Evolutionary conservation across 1,139 yeast species (phyloP).

Genomic region (Suhomyces bolitotheri): DNA sequence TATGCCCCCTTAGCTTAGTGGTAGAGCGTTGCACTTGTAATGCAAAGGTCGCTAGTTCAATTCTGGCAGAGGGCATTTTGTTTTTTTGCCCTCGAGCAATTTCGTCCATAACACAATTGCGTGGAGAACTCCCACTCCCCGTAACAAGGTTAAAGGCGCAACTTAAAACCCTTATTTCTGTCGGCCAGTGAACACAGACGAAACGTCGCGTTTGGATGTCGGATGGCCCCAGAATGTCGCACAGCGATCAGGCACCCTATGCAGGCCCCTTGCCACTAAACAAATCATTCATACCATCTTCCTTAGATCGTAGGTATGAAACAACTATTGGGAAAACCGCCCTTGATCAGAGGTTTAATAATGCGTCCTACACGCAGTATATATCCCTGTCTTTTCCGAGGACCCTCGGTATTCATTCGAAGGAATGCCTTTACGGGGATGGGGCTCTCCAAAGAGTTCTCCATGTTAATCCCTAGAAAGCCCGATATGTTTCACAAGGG

Average conservation of each 20-base stretch:
- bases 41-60: constrained; percentile 95
- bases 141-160: too few relatives aligned
- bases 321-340: constrained; percentile 1
- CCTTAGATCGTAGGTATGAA: constrained; percentile 1
- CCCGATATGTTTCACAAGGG: background rate
- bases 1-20: constrained; percentile 87
- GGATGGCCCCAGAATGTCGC: too few relatives aligned
- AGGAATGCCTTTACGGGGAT: background rate
- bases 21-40: constrained; percentile 96
- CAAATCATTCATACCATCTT: constrained; percentile 5
- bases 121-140: too few relatives aligned
- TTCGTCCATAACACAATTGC: too few relatives aligned
- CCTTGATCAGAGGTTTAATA: constrained; percentile 6
- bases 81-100: too few relatives aligned
- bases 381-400: background rate
- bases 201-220: too few relatives aligned
- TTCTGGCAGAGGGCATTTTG: constrained; percentile 80
- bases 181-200: too few relatives aligned
- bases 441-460: constrained; percentile 5
- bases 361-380: constrained; percentile 5
- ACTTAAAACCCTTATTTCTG: too few relatives aligned
- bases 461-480: constrained; percentile 4
- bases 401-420: constrained; percentile 1
- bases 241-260: constrained; percentile 1
- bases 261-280: constrained; percentile 9